These are phyloP conservation scores for Telfairia occidentalis DNA, from an alignment of 331 rosid genomes.

Conservation along the genomic window DNA sequence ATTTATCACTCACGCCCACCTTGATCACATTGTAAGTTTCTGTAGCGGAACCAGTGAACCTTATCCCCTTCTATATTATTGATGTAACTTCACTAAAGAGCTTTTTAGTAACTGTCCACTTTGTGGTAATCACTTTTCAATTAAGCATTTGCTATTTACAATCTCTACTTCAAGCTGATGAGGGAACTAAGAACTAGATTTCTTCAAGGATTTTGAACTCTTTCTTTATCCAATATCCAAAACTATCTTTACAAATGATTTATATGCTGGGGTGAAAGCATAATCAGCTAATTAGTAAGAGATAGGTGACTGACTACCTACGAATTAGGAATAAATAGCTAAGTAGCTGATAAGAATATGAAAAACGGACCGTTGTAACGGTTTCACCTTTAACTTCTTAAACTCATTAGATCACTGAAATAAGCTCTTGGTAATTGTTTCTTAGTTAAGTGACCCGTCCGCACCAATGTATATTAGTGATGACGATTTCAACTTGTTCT, in stretches of 20 bases:
- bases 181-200: not conserved
- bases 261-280: not conserved
- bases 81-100: not conserved
- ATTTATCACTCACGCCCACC: slow-evolving; percentile 91
- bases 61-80: not conserved
- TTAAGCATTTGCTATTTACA: not conserved
- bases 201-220: not conserved
- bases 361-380: not conserved
- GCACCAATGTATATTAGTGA: not conserved
- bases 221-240: not conserved
- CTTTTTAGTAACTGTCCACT: not conserved
- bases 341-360: not conserved
- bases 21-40: slow-evolving; percentile 87
- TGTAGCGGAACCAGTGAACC: not conserved
- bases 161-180: not conserved
- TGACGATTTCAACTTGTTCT: slow-evolving; percentile 6
- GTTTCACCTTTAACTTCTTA: not conserved
- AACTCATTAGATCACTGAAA: not conserved
- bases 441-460: not conserved
- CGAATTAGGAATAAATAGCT: not conserved
- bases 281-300: not conserved
- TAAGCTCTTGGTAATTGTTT: not conserved
- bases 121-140: not conserved
- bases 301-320: not conserved
- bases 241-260: not conserved